These are phyloP conservation scores for Fusarium papillatum DNA, from an alignment of 2,329 filamentous ascomycete species.

Conservation along the genomic window DNA sequence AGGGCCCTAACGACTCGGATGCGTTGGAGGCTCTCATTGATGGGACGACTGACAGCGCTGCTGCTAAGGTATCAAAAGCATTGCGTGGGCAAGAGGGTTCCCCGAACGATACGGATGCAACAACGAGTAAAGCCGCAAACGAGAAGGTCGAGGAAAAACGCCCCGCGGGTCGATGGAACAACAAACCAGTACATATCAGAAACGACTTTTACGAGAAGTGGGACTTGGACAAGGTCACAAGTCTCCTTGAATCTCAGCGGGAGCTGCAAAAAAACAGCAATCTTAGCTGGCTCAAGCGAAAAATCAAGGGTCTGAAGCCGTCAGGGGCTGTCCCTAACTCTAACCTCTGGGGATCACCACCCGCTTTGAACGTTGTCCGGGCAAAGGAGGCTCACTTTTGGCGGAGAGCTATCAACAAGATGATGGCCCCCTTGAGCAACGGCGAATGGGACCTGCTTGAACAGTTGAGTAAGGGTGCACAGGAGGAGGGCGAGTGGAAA, in stretches of 20 bases:
- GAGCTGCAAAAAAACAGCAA: constrained; percentile 44
- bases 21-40: constrained; percentile 53
- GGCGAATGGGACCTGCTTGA: constrained; percentile 69
- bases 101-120: neutral
- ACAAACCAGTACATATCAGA: constrained; percentile 21
- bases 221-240: constrained; percentile 60
- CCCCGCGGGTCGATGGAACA: neutral
- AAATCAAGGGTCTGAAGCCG: constrained; percentile 51
- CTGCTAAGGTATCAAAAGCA: neutral
- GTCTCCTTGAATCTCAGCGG: constrained; percentile 58
- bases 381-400: constrained; percentile 64
- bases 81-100: neutral
- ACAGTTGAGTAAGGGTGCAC: constrained; percentile 59
- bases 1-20: constrained; percentile 55
- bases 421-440: constrained; percentile 67
- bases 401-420: constrained; percentile 56
- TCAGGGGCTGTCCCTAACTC: constrained; percentile 52
- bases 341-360: constrained; percentile 65
- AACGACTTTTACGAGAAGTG: constrained; percentile 61
- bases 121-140: neutral
- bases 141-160: neutral
- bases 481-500: constrained; percentile 51
- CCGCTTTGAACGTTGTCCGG: constrained; percentile 53
- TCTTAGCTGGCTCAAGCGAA: constrained; percentile 42
- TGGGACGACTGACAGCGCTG: neutral